phyloP scores from a whole-genome alignment of 345 rosid genomes.

The rapeseed (Brassica napus) region Da-Ae NC_063440.1:16225501-16226000 shows the following conservation, averaged over 20 bases:
- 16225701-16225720: constrained; percentile 17
- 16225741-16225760: constrained; percentile 8
- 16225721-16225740: not conserved
- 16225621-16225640: constrained; percentile 3
- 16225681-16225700: constrained; percentile 31
- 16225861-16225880: no score
- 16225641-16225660: constrained; percentile 15
- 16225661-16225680: constrained; percentile 30
- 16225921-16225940: no score
- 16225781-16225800: not conserved
- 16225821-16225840: not conserved
- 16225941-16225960: no score
- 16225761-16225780: constrained; percentile 10
- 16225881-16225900: no score
- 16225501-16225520: not conserved
- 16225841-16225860: no score
- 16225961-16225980: no score
- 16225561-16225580: constrained; percentile 32
- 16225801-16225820: not conserved
- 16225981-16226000: no score
- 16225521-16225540: not conserved
- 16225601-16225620: not conserved
- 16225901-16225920: no score
- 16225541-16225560: constrained; percentile 1
- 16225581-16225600: constrained; percentile 28